Conservation (phyloP, 352 stramenopile species). For the Phytophthora niederhauseri region DNA sequence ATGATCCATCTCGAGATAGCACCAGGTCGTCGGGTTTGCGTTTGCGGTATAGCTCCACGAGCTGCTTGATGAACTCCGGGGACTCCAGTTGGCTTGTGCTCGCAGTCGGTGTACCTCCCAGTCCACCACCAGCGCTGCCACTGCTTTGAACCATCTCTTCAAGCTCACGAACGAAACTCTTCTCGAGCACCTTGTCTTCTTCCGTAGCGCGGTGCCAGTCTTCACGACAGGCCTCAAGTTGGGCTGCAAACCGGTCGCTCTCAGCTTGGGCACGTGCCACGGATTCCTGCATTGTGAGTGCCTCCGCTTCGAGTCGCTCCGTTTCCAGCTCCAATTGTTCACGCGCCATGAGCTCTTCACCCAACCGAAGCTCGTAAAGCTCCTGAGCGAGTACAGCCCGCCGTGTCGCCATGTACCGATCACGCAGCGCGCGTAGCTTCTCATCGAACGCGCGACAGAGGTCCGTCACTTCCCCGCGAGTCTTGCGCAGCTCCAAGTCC, state of each 20-base stretch:
- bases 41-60: slow-evolving; percentile 82
- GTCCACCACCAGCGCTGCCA: not conserved
- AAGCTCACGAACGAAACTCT: slow-evolving; percentile 65
- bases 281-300: slow-evolving; percentile 22
- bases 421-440: slow-evolving; percentile 61
- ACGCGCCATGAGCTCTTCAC: slow-evolving; percentile 52
- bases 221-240: slow-evolving; percentile 64
- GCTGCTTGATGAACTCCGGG: slow-evolving; percentile 69
- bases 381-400: slow-evolving; percentile 66
- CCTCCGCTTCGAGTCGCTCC: slow-evolving; percentile 32
- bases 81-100: slow-evolving; percentile 35
- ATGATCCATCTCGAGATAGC: slow-evolving; percentile 10
- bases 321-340: slow-evolving; percentile 53
- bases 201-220: slow-evolving; percentile 72
- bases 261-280: slow-evolving; percentile 44
- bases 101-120: slow-evolving; percentile 26
- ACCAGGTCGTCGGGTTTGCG: slow-evolving; percentile 62
- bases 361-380: slow-evolving; percentile 71
- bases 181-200: slow-evolving; percentile 72
- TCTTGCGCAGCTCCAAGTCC: slow-evolving; percentile 90
- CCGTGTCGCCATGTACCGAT: slow-evolving; percentile 64
- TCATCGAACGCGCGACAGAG: slow-evolving; percentile 89
- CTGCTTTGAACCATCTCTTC: slow-evolving; percentile 66
- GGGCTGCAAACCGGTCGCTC: slow-evolving; percentile 51
- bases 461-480: slow-evolving; percentile 81